Evolutionary conservation across 2,329 filamentous ascomycete species (phyloP).

Genomic region (Fusarium haematococcum): DNA sequence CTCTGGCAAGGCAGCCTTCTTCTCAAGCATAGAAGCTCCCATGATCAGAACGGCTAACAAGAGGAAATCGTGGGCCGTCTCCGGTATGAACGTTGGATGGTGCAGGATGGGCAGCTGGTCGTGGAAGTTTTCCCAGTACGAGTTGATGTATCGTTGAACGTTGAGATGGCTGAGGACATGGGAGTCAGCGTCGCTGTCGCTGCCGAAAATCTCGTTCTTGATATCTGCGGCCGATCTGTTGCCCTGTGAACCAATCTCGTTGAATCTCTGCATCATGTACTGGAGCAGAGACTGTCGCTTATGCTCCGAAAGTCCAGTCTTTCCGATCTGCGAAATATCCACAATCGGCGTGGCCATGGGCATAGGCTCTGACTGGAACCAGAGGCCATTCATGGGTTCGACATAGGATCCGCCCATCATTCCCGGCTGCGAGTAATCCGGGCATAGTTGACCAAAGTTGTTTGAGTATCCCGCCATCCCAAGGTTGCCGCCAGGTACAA

Average conservation of each 20-base stretch:
- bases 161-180: conserved; percentile 43
- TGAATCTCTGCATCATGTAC: conserved; percentile 46
- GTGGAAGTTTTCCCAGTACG: conserved; percentile 46
- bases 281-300: conserved; percentile 44
- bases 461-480: conserved; percentile 43
- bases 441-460: conserved; percentile 44
- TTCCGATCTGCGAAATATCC: conserved; percentile 40
- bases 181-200: conserved; percentile 40
- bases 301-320: conserved; percentile 42
- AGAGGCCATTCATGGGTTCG: conserved; percentile 44
- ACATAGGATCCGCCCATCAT: conserved; percentile 42
- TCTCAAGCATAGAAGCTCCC: conserved; percentile 45
- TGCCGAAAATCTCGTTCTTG: conserved; percentile 45
- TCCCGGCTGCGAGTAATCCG: conserved; percentile 41
- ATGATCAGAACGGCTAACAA: conserved; percentile 44
- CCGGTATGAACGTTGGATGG: conserved; percentile 42
- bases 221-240: conserved; percentile 44
- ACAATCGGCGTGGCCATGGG: conserved; percentile 38
- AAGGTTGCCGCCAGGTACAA: conserved; percentile 37
- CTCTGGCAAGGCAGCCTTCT: conserved; percentile 30
- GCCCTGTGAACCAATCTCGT: conserved; percentile 44
- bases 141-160: conserved; percentile 43
- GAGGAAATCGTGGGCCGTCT: conserved; percentile 44
- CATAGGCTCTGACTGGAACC: conserved; percentile 44
- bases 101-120: conserved; percentile 45